Evolutionary conservation across 2,329 filamentous ascomycete genomes (phyloP).

Genomic region (Aspergillus persii): DNA sequence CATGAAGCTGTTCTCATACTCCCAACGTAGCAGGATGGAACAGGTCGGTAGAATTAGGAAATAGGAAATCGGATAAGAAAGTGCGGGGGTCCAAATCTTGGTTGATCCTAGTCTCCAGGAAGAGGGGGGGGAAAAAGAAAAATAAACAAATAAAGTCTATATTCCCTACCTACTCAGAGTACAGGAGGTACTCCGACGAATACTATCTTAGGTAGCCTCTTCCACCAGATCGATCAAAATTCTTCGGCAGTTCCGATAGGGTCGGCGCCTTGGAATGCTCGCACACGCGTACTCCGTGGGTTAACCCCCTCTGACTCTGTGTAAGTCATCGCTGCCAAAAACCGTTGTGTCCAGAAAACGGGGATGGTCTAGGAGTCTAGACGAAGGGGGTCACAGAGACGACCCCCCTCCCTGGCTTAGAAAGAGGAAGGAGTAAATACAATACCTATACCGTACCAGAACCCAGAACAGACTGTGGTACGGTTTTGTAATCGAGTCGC

Average conservation of each 20-base stretch:
- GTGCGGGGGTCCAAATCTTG: not conserved
- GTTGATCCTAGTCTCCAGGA: not conserved
- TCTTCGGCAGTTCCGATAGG: not conserved
- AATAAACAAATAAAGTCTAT: not conserved
- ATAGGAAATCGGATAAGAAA: not conserved
- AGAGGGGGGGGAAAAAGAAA: not conserved
- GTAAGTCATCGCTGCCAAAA: slow-evolving; percentile 8
- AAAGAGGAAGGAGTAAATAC: not conserved
- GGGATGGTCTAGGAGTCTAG: not conserved
- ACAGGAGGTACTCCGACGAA: too few relatives aligned
- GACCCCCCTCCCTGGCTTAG: not conserved
- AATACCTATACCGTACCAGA: not conserved
- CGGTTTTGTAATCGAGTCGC: slow-evolving; percentile 1
- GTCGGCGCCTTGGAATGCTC: not conserved
- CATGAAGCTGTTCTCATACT: not conserved
- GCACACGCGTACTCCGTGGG: not conserved
- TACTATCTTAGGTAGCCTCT: too few relatives aligned
- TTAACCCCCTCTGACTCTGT: not conserved
- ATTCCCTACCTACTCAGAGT: too few relatives aligned
- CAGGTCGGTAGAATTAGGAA: not conserved
- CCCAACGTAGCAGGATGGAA: not conserved
- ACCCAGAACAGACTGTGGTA: not conserved
- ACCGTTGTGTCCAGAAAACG: slow-evolving; percentile 7
- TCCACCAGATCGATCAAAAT: not conserved
- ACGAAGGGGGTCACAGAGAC: not conserved